A percentile compares a stretch with the other conserved stretches of the same genome.
phyloP scores from a whole-genome alignment of 2,329 filamentous ascomycete species.

The Lojkania enalia region DNA sequence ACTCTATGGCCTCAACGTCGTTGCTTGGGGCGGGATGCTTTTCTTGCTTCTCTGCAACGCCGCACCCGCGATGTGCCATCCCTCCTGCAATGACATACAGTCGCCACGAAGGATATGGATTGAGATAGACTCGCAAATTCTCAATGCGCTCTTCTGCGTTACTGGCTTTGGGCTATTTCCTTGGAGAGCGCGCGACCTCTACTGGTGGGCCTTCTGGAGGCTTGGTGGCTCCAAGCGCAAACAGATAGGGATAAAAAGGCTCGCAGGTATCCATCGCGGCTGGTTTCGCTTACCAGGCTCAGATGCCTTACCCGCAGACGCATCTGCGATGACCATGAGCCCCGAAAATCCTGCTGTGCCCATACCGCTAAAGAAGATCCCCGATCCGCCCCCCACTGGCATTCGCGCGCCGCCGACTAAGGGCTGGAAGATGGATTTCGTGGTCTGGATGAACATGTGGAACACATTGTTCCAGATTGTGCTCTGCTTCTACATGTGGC shows the following conservation, averaged over 20 bases:
- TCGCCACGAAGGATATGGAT: conserved; percentile 83
- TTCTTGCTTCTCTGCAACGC: conserved; percentile 81
- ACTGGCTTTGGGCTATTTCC: conserved; percentile 83
- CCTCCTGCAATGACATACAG: conserved; percentile 72
- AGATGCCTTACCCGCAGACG: conserved; percentile 52
- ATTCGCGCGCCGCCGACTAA: conserved; percentile 67
- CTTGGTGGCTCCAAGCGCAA: conserved; percentile 56
- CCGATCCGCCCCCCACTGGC: conserved; percentile 72
- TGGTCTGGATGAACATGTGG: conserved; percentile 76
- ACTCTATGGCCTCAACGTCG: conserved; percentile 78
- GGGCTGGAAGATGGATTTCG: conserved; percentile 76
- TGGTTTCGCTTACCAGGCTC: conserved; percentile 78
- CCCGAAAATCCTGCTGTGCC: conserved; percentile 59
- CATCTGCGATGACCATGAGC: conserved; percentile 25
- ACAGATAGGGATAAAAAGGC: conserved; percentile 61
- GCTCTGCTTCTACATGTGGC: conserved; percentile 83
- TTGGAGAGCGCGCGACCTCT: conserved; percentile 82
- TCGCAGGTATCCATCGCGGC: conserved; percentile 72
- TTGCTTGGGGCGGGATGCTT: conserved; percentile 90
- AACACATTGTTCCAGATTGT: conserved; percentile 79
- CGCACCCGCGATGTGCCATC: conserved; percentile 70
- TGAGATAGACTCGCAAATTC: conserved; percentile 80
- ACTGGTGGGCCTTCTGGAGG: conserved; percentile 66
- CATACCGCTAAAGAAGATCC: conserved; percentile 64
- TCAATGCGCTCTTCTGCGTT: conserved; percentile 84